phyloP scores from a whole-genome alignment of 1,139 yeast species.

The Yamadazyma diddensiae region DNA sequence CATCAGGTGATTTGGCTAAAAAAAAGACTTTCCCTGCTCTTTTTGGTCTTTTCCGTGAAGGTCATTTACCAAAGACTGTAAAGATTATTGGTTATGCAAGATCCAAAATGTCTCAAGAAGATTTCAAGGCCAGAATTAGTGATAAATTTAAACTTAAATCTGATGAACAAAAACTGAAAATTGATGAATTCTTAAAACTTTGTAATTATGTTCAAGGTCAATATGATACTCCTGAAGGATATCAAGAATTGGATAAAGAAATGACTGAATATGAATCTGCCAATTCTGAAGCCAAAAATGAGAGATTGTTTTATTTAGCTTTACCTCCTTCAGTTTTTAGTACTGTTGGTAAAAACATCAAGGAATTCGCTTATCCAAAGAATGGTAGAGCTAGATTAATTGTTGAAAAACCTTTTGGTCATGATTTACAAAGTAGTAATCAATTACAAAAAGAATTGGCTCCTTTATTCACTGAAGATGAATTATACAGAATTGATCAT shows the following conservation, averaged over 20 bases:
- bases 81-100: slow-evolving; percentile 92
- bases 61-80: slow-evolving; percentile 66
- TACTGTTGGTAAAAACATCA: slow-evolving; percentile 71
- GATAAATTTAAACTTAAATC: slow-evolving; percentile 59
- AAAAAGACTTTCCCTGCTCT: slow-evolving; percentile 90
- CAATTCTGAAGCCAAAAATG: slow-evolving; percentile 42
- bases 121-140: slow-evolving; percentile 63
- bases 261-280: slow-evolving; percentile 60
- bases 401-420: slow-evolving; percentile 97
- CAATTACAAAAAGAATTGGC: slow-evolving; percentile 73
- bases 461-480: slow-evolving; percentile 88
- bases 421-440: slow-evolving; percentile 75
- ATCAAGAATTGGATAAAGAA: slow-evolving; percentile 48
- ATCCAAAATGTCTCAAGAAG: slow-evolving; percentile 64
- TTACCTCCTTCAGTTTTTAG: slow-evolving; percentile 92
- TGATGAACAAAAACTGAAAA: slow-evolving; percentile 44
- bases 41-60: slow-evolving; percentile 73
- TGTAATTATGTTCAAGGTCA: slow-evolving; percentile 72
- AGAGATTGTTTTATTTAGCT: slow-evolving; percentile 86
- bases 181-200: slow-evolving; percentile 62
- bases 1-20: slow-evolving; percentile 95
- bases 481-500: slow-evolving; percentile 93
- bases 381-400: slow-evolving; percentile 77
- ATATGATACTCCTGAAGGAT: slow-evolving; percentile 80
- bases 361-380: slow-evolving; percentile 62